These are phyloP conservation scores for Asterophora parasitica DNA, from an alignment of 768 basidiomycete genomes.

Conservation along the genomic window DNA sequence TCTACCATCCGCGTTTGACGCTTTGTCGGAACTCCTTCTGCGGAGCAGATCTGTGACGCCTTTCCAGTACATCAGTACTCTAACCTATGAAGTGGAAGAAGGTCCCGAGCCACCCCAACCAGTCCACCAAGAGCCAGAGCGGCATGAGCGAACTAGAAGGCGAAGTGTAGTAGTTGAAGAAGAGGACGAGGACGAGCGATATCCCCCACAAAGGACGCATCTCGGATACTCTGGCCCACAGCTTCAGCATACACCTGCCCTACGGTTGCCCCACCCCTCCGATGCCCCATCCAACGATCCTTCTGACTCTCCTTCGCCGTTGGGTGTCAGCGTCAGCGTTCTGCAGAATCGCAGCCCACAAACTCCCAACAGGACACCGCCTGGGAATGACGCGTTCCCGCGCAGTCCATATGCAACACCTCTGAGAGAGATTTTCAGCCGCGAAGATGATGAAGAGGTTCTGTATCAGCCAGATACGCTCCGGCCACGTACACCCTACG, in stretches of 20 bases:
- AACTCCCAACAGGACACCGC: slow-evolving; percentile 42
- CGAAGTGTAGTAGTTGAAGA: slow-evolving; percentile 68
- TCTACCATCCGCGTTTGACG: slow-evolving; percentile 38
- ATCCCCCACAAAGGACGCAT: slow-evolving; percentile 36
- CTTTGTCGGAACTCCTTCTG: slow-evolving; percentile 26
- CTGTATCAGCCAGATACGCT: slow-evolving; percentile 56
- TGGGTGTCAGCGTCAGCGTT: slow-evolving; percentile 39
- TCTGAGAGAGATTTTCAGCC: slow-evolving; percentile 53
- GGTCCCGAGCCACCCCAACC: slow-evolving; percentile 18
- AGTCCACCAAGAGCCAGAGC: slow-evolving; percentile 28
- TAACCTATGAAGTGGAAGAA: slow-evolving; percentile 27
- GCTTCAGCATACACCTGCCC: slow-evolving; percentile 31
- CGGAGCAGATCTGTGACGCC: slow-evolving; percentile 41
- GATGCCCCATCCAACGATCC: slow-evolving; percentile 49
- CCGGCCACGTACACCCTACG: slow-evolving; percentile 44
- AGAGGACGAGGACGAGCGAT: slow-evolving; percentile 60
- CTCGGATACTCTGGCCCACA: slow-evolving; percentile 40
- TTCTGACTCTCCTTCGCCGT: slow-evolving; percentile 37
- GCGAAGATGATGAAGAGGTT: slow-evolving; percentile 69
- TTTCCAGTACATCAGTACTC: slow-evolving; percentile 32
- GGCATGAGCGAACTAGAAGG: slow-evolving; percentile 39
- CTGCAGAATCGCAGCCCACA: slow-evolving; percentile 45
- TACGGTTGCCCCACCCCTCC: slow-evolving; percentile 44
- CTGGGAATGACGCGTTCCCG: slow-evolving; percentile 56
- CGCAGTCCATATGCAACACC: slow-evolving; percentile 73